Percentiles rank a stretch among this genome's conserved stretches.
These are phyloP conservation scores for Trifolium fragiferum DNA, from an alignment of 306 rosid species.

Conservation along the genomic window DNA sequence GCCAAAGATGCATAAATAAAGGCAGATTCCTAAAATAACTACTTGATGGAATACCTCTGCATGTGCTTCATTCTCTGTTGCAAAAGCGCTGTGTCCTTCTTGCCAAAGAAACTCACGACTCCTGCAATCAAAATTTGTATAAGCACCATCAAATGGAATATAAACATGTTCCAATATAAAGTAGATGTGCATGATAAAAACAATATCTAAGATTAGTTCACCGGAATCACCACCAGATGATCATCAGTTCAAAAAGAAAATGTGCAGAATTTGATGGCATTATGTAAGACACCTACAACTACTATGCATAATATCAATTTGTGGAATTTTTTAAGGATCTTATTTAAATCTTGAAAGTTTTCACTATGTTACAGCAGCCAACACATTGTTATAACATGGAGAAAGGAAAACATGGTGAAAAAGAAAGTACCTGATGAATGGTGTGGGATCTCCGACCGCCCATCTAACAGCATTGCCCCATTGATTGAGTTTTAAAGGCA, in stretches of 20 bases:
- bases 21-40: slow-evolving; percentile 30
- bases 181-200: slow-evolving; percentile 5
- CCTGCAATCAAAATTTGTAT: slow-evolving; percentile 54
- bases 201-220: not conserved
- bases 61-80: slow-evolving; percentile 88
- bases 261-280: not conserved
- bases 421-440: slow-evolving; percentile 75
- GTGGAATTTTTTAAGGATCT: slow-evolving; percentile 50
- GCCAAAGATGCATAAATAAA: slow-evolving; percentile 11
- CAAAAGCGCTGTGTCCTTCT: slow-evolving; percentile 99
- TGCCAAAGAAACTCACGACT: slow-evolving; percentile 99
- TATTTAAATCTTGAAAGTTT: slow-evolving; percentile 11
- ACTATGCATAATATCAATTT: not conserved
- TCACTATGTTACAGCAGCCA: slow-evolving; percentile 24
- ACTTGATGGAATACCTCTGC: slow-evolving; percentile 63
- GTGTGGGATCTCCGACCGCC: slow-evolving; percentile 97
- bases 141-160: slow-evolving; percentile 7
- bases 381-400: not conserved
- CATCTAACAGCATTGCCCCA: slow-evolving; percentile 99
- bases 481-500: slow-evolving; percentile 92
- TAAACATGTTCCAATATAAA: not conserved
- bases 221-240: slow-evolving; percentile 27
- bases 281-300: not conserved
- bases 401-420: slow-evolving; percentile 12
- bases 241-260: slow-evolving; percentile 16